Evolutionary conservation across 495 filamentous ascomycete genomes (phyloP), one percentile per base, ranked within the genome.

Genomic region (Podospora comata): DNA sequence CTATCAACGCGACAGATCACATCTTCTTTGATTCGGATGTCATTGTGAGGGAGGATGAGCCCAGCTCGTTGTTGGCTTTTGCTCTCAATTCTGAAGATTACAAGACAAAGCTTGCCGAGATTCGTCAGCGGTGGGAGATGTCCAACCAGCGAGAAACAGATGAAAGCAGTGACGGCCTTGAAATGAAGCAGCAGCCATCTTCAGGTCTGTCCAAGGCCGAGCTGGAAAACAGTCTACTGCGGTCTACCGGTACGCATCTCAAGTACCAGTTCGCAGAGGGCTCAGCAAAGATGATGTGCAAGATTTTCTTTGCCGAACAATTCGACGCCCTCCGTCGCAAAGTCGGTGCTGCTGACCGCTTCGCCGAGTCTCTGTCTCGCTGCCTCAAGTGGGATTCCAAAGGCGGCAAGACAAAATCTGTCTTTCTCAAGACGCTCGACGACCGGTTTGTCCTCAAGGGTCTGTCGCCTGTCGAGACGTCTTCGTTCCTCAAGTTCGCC

Each of bases 321-420:
- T 99, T 99, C 69, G 96, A 99, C 77, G 95, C 95, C 0, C 82
- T 99, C 4, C 89, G 96, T 27, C 87, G 91, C 63, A 96, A 97
- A 76, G 97, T 93, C 70, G 95, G 94, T 11, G 92, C 96, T 19
- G 87, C 91, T 11, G 92, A 97, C 75, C 92, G 95, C 32, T 96
- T 98, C 68, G 89, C 97, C 39, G 95, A 99, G 76, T 97, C 93
- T 4, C 79, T 99, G 23, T 97, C 94, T 30, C 88, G 96, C 18
- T 98, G 96, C 79, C 83, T 94, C 23, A 97, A 98, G 76, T 99
- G 94, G 94, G 95, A 99, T 76, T 97, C 92, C 16, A 97, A 97
- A 77, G 95, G 95, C 59, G 95, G 95, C 64, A 99, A 99, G 79
- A 97, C 94, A 16, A 97, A 97, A 75, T 96, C 93, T 1, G 87